Evolutionary conservation across 1,284 basidiomycete genomes (phyloP), one percentile per base, ranked within the genome.

Genomic region (Fomitopsis betulina): DNA sequence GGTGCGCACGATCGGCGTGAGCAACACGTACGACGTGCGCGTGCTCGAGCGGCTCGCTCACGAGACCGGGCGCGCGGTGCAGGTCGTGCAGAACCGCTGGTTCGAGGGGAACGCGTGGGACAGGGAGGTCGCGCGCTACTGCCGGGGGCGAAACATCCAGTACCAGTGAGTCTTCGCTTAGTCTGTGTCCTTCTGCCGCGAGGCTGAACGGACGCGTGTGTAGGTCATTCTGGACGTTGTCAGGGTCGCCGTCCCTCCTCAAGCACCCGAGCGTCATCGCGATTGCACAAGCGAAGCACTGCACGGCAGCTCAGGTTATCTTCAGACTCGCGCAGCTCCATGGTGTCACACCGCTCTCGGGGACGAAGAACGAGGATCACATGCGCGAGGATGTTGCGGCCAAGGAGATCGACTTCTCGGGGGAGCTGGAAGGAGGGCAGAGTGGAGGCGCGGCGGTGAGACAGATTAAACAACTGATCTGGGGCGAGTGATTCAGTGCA

Each of bases 161-260:
- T 93, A 93, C 65, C 88, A 92, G 88, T 91, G 60, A 59, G 85
- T 75, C 42, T 49, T 19, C 21, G 40, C 60, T 56, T n/a, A 52
- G 55, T 27, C 55, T 58, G 52, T 27, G 54, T 56, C 51, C 42
- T 54, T 4, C 42, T 63, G 53, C 5, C 33, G 42, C 12, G 27
- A 50, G 32, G 43, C 7, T 42, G 35, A n/a, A 50, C 23, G 13
- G 13, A 25, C 15, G 23, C 8, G 9, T 12, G 39, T 30, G 12
- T 62, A 92, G 90, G 67, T 90, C 89, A 10, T 94, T 94, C 72
- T 93, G 92, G 92, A 93, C 92, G 19, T 73, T 94, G 19, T 84
- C 89, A 0, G 91, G 91, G 10, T 90, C 88, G 1, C 87, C 89
- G 2, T 75, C 69, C 2, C 75, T 93, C 8, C 74, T 91, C 2